phyloP scores from a whole-genome alignment of 2,329 filamentous ascomycete genomes.

The Tetracladium maxilliforme region DNA sequence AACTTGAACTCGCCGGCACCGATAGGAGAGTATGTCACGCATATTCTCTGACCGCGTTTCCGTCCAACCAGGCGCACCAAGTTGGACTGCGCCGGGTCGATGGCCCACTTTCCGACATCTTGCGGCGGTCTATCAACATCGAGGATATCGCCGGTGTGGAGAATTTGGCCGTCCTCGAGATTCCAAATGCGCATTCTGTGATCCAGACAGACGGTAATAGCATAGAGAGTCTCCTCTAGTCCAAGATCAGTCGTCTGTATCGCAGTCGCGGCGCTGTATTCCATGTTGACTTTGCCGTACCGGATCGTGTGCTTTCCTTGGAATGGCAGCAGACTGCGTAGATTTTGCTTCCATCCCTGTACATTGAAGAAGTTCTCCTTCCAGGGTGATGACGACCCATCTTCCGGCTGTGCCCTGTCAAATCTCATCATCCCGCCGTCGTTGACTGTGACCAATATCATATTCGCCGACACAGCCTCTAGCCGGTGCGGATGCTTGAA shows the following conservation, averaged over 20 bases:
- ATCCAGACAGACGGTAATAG: constrained; percentile 76
- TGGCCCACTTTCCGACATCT: constrained; percentile 56
- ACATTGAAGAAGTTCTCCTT: constrained; percentile 61
- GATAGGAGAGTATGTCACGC: constrained; percentile 79
- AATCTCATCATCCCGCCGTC: constrained; percentile 65
- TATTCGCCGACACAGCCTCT: constrained; percentile 55
- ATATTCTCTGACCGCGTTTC: constrained; percentile 33
- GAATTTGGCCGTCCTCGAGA: constrained; percentile 62
- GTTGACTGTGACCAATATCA: constrained; percentile 67
- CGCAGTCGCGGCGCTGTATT: constrained; percentile 52
- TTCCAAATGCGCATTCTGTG: constrained; percentile 88
- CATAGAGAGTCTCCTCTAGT: constrained; percentile 32
- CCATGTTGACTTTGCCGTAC: constrained; percentile 49
- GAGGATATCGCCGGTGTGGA: constrained; percentile 65
- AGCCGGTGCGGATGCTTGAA: constrained; percentile 74
- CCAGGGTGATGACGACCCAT: constrained; percentile 37
- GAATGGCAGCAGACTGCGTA: constrained; percentile 53
- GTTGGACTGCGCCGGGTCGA: constrained; percentile 67
- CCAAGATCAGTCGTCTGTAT: constrained; percentile 30
- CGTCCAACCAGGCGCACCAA: constrained; percentile 58
- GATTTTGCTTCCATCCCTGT: constrained; percentile 54
- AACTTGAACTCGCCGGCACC: constrained; percentile 89
- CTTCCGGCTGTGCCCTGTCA: constrained; percentile 39
- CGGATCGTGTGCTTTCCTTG: constrained; percentile 47
- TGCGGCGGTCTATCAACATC: constrained; percentile 50